These are phyloP conservation scores for Lasiosphaeria hispida DNA, from an alignment of 495 filamentous ascomycete genomes.

Conservation along the genomic window DNA sequence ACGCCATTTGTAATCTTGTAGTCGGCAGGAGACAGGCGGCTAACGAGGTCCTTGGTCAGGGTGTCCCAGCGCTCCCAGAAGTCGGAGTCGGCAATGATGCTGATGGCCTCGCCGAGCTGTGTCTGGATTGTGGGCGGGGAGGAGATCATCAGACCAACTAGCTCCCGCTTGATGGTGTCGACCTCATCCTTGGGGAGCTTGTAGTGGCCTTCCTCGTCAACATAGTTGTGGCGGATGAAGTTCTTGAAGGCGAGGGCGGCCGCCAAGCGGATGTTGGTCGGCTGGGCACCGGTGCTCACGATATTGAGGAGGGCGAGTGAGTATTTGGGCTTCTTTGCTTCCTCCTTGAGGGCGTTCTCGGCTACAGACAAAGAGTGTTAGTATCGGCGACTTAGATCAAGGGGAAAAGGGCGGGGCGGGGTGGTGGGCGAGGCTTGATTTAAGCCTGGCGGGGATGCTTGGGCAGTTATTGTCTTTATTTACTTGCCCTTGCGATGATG, in stretches of 20 bases:
- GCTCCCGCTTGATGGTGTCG: conserved; percentile 81
- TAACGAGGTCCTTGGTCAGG: conserved; percentile 82
- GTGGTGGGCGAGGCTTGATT: background rate
- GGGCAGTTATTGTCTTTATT: conserved; percentile 3
- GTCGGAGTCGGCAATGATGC: conserved; percentile 95
- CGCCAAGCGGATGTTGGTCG: conserved; percentile 77
- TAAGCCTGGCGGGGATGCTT: conserved; percentile 9
- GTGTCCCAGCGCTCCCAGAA: conserved; percentile 96
- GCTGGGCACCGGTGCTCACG: conserved; percentile 67
- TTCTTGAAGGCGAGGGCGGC: conserved; percentile 97
- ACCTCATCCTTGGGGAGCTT: conserved; percentile 80
- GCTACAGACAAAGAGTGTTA: conserved; percentile 53
- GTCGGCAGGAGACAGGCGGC: conserved; percentile 74
- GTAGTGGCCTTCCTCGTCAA: conserved; percentile 86
- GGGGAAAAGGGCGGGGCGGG: background rate
- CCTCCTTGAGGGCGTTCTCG: conserved; percentile 69
- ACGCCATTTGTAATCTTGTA: conserved; percentile 85
- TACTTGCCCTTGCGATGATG: conserved; percentile 83
- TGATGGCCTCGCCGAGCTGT: conserved; percentile 93
- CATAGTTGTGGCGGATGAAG: conserved; percentile 88
- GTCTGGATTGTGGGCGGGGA: conserved; percentile 83
- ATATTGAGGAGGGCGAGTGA: conserved; percentile 86
- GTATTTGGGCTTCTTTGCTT: conserved; percentile 78
- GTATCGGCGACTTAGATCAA: background rate
- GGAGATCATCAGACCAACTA: conserved; percentile 94